Evolutionary conservation across 495 filamentous ascomycete species (phyloP), one percentile per base, ranked within the genome.

Genomic region (Podospora comata): DNA sequence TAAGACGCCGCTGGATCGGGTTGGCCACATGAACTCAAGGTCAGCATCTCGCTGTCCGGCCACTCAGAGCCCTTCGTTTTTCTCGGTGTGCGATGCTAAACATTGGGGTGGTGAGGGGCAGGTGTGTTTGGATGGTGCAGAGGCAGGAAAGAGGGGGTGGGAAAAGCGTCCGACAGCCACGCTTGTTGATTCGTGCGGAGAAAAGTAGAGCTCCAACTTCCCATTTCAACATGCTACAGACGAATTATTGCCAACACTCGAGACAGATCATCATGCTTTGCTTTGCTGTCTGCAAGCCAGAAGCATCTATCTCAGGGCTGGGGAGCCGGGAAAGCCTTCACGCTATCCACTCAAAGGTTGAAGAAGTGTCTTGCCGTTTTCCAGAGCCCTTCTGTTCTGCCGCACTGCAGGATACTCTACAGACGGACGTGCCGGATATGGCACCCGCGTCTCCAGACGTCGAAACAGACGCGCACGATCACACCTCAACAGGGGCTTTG

Each of bases 21-120:
- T 62, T 72, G 56, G 62, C 39, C 76, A 74, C 75, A 78, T 77
- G 74, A 68, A 57, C 44, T 75, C 68, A 34, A 73, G 69, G 73
- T 77, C 77, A 79, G 70, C 70, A 74, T 65, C 53, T 60, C 39
- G 54, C 26, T 67, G 53, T 54, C 68, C 61, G 70, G 57, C 75
- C 74, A 76, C 27, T 78, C 69, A 73, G 62, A 68, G 34, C 15
- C 19, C 53, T 16, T 55, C 28, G 27, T 71, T 68, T 54, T 65
- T 68, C 72, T 67, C 55, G 23, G 62, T 65, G 64, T 67, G 26
- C 58, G 65, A 65, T 32, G 39, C 64, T 55, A 61, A n/a, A 67
- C 64, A 18, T 60, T 32, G 64, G 65, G 30, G 53, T 48, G 62
- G 48, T 65, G 57, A 60, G 34, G 27, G 59, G 26, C 56, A 48